These are phyloP conservation scores for Pseudogymnoascus sp. DNA, from an alignment of 2,329 filamentous ascomycete species.

Conservation along the genomic window DNA sequence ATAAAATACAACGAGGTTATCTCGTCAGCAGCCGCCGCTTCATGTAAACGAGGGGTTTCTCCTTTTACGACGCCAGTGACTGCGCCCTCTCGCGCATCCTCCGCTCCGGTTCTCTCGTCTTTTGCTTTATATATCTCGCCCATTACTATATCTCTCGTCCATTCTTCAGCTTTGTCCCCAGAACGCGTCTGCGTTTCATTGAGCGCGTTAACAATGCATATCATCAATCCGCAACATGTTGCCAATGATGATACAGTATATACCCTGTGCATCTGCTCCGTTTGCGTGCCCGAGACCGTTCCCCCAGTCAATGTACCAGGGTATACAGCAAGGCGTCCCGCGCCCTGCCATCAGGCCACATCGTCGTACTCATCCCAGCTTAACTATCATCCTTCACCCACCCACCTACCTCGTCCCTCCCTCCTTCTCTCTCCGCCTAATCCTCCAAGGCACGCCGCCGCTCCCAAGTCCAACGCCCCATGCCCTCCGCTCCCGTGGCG, in stretches of 20 bases:
- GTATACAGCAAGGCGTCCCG: background rate
- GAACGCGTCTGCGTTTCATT: background rate
- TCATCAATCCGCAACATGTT: background rate
- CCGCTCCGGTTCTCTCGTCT: background rate
- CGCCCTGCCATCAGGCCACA: background rate
- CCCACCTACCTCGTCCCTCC: background rate
- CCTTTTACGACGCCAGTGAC: background rate
- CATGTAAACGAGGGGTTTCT: background rate
- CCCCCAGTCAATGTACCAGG: background rate
- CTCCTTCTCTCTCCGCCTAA: constrained; percentile 13
- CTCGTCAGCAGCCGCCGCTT: background rate
- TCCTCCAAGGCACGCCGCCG: constrained; percentile 13
- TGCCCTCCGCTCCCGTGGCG: background rate
- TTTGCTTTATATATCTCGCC: background rate
- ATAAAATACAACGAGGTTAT: background rate
- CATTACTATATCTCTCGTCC: background rate
- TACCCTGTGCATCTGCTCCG: background rate
- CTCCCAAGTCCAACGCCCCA: constrained; percentile 10
- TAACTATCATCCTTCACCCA: background rate
- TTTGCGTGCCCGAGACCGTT: background rate
- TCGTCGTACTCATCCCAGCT: background rate
- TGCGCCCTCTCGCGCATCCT: background rate
- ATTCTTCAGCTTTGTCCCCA: background rate
- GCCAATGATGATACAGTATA: background rate
- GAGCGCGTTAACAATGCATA: background rate